Evolutionary conservation across 257 asterid genomes (phyloP).

Genomic region (Echites panduratus): DNA sequence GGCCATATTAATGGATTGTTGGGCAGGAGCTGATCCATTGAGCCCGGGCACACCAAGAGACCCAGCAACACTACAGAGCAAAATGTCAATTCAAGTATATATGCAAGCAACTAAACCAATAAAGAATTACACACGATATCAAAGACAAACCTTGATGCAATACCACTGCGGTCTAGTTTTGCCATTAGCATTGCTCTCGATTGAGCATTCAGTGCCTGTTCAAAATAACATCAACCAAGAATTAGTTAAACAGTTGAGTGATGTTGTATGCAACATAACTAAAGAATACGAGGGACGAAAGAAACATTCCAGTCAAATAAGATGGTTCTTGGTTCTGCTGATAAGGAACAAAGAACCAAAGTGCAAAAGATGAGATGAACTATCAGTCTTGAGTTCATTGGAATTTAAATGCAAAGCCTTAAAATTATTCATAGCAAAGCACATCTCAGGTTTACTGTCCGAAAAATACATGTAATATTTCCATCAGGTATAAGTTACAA

Average conservation of each 20-base stretch:
- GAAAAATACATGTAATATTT: background rate
- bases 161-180: constrained; percentile 91
- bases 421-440: background rate
- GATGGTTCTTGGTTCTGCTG: background rate
- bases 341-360: background rate
- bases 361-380: background rate
- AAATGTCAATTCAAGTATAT: constrained; percentile 12
- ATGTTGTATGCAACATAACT: background rate
- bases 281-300: background rate
- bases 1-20: constrained; percentile 58
- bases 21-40: constrained; percentile 66
- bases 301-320: background rate
- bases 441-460: background rate
- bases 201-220: constrained; percentile 89
- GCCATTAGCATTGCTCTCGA: constrained; percentile 96
- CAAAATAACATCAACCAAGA: background rate
- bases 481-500: background rate
- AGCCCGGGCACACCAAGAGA: constrained; percentile 59
- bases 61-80: constrained; percentile 50
- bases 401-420: background rate
- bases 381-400: background rate
- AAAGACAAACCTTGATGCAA: constrained; percentile 61
- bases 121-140: background rate
- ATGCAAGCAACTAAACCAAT: background rate
- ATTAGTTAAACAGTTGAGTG: background rate